A percentile compares a stretch with the other conserved stretches of the same genome.
Evolutionary conservation across 148 eudicot genomes (phyloP).

Genomic region (Fagopyrum esculentum): DNA sequence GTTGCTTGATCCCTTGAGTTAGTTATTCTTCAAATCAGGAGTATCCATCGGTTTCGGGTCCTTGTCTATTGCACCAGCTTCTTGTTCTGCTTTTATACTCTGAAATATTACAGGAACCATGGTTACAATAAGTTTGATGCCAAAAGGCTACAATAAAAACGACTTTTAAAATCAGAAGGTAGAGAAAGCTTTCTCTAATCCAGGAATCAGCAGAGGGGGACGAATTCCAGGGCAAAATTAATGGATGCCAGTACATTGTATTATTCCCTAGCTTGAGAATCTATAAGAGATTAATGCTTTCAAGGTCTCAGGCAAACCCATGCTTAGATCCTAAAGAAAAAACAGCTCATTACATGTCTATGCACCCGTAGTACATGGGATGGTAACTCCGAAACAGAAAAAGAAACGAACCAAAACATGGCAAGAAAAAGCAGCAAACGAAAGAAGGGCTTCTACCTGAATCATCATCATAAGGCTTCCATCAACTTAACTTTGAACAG

Average conservation of each 20-base stretch:
- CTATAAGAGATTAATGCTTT: no score
- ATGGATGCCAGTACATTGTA: neutral
- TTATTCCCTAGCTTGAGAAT: no score
- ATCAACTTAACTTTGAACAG: neutral
- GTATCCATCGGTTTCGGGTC: neutral
- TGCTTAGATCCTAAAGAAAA: no score
- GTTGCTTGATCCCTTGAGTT: neutral
- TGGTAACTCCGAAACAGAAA: neutral
- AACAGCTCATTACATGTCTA: no score
- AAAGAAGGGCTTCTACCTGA: neutral
- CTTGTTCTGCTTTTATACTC: neutral
- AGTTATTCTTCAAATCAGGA: neutral
- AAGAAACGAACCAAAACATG: neutral
- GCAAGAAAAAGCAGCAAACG: neutral
- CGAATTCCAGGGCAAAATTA: neutral
- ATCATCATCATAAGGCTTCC: neutral
- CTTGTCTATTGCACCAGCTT: neutral
- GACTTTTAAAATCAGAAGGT: no score
- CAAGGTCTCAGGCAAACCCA: no score
- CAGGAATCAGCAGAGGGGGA: neutral
- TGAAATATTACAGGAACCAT: neutral
- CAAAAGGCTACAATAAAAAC: no score
- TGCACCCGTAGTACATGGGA: no score
- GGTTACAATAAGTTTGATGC: neutral
- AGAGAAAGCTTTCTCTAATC: no score